Evolutionary conservation across 805 yeast species (phyloP).

Genomic region (Grigorovia jiainica): DNA sequence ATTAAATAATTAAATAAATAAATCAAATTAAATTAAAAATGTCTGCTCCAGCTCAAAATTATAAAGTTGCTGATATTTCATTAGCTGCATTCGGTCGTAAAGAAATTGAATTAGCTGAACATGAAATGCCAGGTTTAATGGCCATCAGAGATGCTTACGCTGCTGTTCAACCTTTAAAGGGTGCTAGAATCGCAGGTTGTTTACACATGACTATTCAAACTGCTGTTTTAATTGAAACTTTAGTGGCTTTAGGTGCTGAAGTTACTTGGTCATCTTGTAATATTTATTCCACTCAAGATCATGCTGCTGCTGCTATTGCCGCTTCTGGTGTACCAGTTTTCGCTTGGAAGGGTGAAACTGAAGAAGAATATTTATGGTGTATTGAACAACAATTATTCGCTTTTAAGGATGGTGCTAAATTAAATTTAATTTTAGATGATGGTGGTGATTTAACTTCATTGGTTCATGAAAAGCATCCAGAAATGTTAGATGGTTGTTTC

Average conservation of each 20-base stretch:
- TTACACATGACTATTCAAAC: constrained; percentile 99
- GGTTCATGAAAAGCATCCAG: constrained; percentile 97
- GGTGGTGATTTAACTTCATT: constrained; percentile 98
- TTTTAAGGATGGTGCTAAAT: constrained; percentile 90
- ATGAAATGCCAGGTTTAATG: constrained; percentile 99
- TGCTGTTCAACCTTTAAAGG: constrained; percentile 85
- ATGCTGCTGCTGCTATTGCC: constrained; percentile 99
- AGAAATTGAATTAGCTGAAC: constrained; percentile 97
- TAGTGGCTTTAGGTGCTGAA: constrained; percentile 96
- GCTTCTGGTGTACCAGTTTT: constrained; percentile 98
- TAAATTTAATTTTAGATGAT: constrained; percentile 95
- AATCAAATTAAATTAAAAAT: constrained; percentile 23
- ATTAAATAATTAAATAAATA: too few species aligned
- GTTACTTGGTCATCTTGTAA: constrained; percentile 99
- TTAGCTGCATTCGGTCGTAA: constrained; percentile 99
- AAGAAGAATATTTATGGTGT: constrained; percentile 99
- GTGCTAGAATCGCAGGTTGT: constrained; percentile 98
- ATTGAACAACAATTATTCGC: constrained; percentile 97
- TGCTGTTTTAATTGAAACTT: constrained; percentile 96
- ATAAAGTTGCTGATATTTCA: constrained; percentile 95
- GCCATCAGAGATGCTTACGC: constrained; percentile 93
- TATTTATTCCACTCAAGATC: constrained; percentile 99
- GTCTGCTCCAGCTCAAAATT: constrained; percentile 61
- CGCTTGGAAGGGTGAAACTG: constrained; percentile 99
- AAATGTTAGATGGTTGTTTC: constrained; percentile 87